Conservation (phyloP, 2,329 filamentous ascomycete genomes). For the Talaromyces rugulosus region DNA sequence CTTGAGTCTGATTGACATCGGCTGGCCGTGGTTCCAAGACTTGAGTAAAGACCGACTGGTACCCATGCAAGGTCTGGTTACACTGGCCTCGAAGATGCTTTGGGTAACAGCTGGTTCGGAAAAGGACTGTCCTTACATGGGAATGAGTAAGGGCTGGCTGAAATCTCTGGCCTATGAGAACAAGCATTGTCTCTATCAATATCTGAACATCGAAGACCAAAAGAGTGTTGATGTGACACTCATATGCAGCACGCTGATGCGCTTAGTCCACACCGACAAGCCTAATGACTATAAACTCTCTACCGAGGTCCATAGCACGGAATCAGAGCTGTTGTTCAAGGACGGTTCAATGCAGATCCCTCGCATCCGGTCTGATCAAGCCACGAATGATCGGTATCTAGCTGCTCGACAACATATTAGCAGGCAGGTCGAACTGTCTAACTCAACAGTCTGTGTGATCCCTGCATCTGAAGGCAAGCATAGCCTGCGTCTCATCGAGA, state of each 20-base stretch:
- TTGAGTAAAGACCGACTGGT: not conserved
- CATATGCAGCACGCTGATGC: not conserved
- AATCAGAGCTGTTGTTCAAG: not conserved
- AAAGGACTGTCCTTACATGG: constrained; percentile 4
- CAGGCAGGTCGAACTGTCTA: not conserved
- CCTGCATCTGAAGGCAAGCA: not conserved
- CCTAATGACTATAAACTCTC: constrained; percentile 1
- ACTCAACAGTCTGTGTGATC: not conserved
- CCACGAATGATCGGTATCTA: not conserved
- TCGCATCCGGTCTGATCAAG: not conserved
- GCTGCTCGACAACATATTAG: not conserved
- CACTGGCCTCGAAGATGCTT: not conserved
- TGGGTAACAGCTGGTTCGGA: constrained; percentile 8
- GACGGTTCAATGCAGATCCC: not conserved
- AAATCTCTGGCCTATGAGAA: constrained; percentile 6
- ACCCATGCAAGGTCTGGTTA: not conserved
- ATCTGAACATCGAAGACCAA: not conserved
- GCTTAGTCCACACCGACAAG: not conserved
- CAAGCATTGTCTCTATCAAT: constrained; percentile 6
- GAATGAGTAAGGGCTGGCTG: constrained; percentile 8
- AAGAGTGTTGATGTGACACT: not conserved
- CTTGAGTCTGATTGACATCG: constrained; percentile 5
- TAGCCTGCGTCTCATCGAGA: not conserved
- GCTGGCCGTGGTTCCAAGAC: not conserved
- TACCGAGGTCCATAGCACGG: not conserved